Conservation (phyloP, 441 rosid genomes). For the Corymbia calophylla region DNA sequence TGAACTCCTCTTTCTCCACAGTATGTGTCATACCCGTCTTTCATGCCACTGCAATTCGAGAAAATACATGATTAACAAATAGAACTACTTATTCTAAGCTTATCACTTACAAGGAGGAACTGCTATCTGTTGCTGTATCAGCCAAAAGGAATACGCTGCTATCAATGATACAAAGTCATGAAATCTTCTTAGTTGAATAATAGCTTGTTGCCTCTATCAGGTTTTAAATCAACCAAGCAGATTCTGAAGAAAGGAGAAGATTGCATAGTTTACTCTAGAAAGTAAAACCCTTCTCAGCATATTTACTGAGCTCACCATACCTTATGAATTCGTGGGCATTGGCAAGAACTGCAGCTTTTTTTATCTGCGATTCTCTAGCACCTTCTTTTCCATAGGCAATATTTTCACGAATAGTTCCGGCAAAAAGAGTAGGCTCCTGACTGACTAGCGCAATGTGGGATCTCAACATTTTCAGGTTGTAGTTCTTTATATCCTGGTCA, state of each 20-base stretch:
- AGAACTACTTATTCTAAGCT: background rate
- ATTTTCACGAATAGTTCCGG: slow-evolving; percentile 52
- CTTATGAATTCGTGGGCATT: slow-evolving; percentile 63
- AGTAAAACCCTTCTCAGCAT: background rate
- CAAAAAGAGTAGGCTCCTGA: slow-evolving; percentile 61
- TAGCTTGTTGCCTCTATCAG: background rate
- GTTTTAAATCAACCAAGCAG: background rate
- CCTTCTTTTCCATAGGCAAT: slow-evolving; percentile 41
- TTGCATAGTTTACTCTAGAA: background rate
- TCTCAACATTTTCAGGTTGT: slow-evolving; percentile 35
- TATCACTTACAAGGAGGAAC: background rate
- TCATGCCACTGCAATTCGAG: slow-evolving; percentile 41
- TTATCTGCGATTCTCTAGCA: slow-evolving; percentile 40
- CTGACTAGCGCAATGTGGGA: slow-evolving; percentile 55
- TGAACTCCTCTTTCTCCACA: slow-evolving; percentile 66
- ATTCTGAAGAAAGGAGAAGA: background rate
- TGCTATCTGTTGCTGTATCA: background rate
- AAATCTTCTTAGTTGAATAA: background rate
- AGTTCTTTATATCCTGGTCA: slow-evolving; percentile 40
- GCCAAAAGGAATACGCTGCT: background rate
- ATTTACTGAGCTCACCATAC: slow-evolving; percentile 9
- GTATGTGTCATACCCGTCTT: slow-evolving; percentile 48
- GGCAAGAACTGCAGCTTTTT: slow-evolving; percentile 42
- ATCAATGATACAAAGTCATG: background rate
- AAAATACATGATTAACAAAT: background rate